Evolutionary conservation across 1,284 basidiomycete species (phyloP), one percentile per base, ranked within the genome.

Genomic region (Ceratobasidium papillatum): DNA sequence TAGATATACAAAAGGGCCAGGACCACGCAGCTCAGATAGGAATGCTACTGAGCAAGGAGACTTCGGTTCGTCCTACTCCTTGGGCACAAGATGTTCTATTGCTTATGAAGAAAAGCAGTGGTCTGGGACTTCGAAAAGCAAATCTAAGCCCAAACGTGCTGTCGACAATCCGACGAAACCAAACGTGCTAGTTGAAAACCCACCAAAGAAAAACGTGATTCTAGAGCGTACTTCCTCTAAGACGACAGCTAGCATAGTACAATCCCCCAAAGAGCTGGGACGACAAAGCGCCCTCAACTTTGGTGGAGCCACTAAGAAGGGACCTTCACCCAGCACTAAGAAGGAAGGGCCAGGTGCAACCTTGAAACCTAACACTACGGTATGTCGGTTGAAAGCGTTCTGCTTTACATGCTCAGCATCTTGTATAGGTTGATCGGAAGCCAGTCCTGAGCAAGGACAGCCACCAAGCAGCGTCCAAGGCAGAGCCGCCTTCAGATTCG

Each of bases 361-460:
- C 19, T 5, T 36, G 7, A 41, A 59, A n/a, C 9, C 30, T 14
- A 41, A 8, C 19, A n/a, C 8, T 19, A 59, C 7, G n/a, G 58
- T 59, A 59, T 25, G 58, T 22, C 36, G n/a, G 25, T 12, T 4
- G n/a, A 59, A 36, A 2, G 22, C 17, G 8, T 36, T 25, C 3
- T 9, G 36, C 3, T 22, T 36, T 25, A 32, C 61, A 7, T n/a
- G 27, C 43, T 43, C 4, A 61, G 14, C 19, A 17, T 14, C 17
- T 38, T 36, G n/a, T 34, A 2, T 32, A 63, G 61, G 22, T 14
- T 8, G n/a, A 59, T 22, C n/a, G 41, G n/a, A n/a, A 36, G 17
- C 56, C 56, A 38, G 7, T 19, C 19, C 7, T 38, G 89, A 91
- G 30, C 83, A 84, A 27, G 83, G 83, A 82, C 1, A 77, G 76